Percentiles rank a stretch among this genome's conserved stretches.
phyloP scores from a whole-genome alignment of 352 stramenopile genomes.

The Globisporangium heterothallicum region DNA sequence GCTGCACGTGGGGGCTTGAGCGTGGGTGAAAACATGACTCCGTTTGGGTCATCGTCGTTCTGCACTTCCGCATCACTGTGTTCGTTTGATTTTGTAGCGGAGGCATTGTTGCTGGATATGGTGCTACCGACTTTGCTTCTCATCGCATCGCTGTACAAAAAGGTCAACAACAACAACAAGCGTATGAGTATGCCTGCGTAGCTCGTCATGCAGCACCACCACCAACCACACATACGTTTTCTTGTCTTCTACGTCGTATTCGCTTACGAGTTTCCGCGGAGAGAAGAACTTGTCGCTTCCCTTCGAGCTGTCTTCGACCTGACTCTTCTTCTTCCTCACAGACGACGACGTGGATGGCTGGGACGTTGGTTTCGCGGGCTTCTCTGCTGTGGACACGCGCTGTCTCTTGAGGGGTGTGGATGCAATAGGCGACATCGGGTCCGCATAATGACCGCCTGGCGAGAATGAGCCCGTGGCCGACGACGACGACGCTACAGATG shows the following conservation, averaged over 20 bases:
- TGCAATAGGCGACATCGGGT: constrained; percentile 76
- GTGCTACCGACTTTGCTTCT: constrained; percentile 4
- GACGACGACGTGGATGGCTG: constrained; percentile 9
- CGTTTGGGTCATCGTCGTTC: constrained; percentile 27
- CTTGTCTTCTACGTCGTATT: constrained; percentile 36
- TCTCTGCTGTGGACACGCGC: constrained; percentile 39
- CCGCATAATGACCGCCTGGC: constrained; percentile 57
- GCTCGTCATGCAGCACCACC: neutral
- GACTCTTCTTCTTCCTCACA: constrained; percentile 18
- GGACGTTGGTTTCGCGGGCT: constrained; percentile 32
- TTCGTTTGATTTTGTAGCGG: neutral
- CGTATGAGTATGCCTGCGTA: neutral
- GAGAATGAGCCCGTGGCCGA: constrained; percentile 2
- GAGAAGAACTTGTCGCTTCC: constrained; percentile 51
- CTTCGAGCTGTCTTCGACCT: constrained; percentile 1
- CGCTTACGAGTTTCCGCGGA: constrained; percentile 52
- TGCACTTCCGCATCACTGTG: constrained; percentile 5
- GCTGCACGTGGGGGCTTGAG: constrained; percentile 42
- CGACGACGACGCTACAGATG: no score
- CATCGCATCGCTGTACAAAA: constrained; percentile 5
- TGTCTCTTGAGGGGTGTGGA: constrained; percentile 81
- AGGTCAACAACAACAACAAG: neutral
- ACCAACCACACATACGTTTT: constrained; percentile 1
- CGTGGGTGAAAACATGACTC: constrained; percentile 69
- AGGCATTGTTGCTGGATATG: constrained; percentile 3